phyloP scores from a whole-genome alignment of 805 yeast genomes.

The Zygosaccharomyces gambellarensis region DNA sequence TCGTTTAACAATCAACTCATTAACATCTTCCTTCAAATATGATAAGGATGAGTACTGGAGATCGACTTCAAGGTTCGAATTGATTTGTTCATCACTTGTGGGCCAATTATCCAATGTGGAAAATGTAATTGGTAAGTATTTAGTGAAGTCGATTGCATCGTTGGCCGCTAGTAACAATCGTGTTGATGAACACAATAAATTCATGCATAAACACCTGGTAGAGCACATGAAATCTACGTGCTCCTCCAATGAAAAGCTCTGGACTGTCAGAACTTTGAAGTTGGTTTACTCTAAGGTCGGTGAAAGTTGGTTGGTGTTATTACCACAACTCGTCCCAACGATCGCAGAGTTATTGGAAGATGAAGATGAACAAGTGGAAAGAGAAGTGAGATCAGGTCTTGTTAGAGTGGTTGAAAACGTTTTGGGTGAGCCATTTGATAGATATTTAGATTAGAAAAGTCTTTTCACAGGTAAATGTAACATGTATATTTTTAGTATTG shows the following conservation, averaged over 20 bases:
- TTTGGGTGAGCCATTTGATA: conserved; percentile 90
- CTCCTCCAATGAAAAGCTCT: conserved; percentile 54
- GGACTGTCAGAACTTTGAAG: conserved; percentile 79
- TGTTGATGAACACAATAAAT: conserved; percentile 68
- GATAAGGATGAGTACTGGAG: conserved; percentile 97
- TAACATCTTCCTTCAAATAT: conserved; percentile 75
- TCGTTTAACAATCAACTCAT: conserved; percentile 66
- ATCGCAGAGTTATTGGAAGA: conserved; percentile 95
- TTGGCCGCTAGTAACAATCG: conserved; percentile 67
- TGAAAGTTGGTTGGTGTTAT: conserved; percentile 84
- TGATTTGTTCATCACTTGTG: conserved; percentile 57
- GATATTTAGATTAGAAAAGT: conserved; percentile 48
- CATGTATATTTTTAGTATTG: background rate
- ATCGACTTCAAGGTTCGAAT: conserved; percentile 75
- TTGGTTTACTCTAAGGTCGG: conserved; percentile 85
- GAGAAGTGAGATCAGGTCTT: conserved; percentile 83
- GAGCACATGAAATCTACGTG: conserved; percentile 64
- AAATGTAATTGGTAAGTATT: conserved; percentile 67
- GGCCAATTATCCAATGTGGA: conserved; percentile 66
- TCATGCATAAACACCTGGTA: conserved; percentile 58
- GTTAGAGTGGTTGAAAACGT: conserved; percentile 89
- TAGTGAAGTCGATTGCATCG: conserved; percentile 75
- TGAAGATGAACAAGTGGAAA: conserved; percentile 88
- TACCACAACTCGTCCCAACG: conserved; percentile 92
- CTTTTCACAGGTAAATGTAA: background rate